Base-by-base conservation (phyloP, 257 asterid species). In the Lithospermum erythrorhizon region DNA sequence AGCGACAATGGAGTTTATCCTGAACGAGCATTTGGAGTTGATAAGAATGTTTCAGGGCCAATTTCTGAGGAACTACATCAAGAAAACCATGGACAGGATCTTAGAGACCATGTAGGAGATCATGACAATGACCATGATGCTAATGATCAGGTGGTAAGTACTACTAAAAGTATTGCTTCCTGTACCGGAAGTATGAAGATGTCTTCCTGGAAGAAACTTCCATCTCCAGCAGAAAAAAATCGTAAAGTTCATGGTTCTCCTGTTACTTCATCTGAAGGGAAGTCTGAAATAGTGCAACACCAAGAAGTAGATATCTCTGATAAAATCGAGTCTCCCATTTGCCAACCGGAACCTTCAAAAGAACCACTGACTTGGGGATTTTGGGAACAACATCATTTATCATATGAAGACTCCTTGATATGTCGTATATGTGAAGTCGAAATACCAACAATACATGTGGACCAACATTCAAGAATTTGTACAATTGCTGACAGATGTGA, bases 341-440 rank as follows among this genome's bases (percentile, higher is more conserved):
- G 61, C 70, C 85, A 71, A 29, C 76, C 45, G 65, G 90, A 81
- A 55, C 71, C 83, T 67, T 32, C 61, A 68, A 85, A 79, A 70
- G 71, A 71, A 72, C 79, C 1, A 84, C 75, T 73, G 35, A 68
- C 75, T 60, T 86, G 95, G 94, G 95, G 86, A 72, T 76, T 61
- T 62, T 81, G 90, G 94, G 96, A 86, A 73, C 94, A 89, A 69
- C 94, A 81, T 30, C 80, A 76, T 70, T 57, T 77, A 75, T 74
- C 89, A 53, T 86, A 83, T 71, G 98, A 79, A 75, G 86, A 86
- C 73, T 89, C 97, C 54, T 76, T 93, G 53, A 93, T 93, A 58
- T 93, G 98, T 69, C 89, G 98, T 57, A 93, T 93, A 76, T 93
- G 98, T 75, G 98, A 93, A 78, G 95, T 86, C 67, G 95, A 93